Conservation (phyloP, 2,329 filamentous ascomycete genomes). For the Cladosporium sp. region DNA sequence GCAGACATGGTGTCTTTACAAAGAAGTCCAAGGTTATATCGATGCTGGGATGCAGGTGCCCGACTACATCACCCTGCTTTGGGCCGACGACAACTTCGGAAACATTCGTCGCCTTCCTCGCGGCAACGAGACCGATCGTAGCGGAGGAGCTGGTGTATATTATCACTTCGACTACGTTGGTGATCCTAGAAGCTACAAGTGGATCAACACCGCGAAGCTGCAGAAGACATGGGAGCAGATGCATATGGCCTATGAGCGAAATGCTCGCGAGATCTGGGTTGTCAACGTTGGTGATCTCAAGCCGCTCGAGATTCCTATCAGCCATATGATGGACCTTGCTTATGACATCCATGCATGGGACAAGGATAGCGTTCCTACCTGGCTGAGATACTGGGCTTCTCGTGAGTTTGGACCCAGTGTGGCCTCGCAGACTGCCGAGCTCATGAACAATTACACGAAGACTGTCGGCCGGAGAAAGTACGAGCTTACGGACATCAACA, state of each 20-base stretch:
- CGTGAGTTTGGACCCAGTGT: constrained; percentile 54
- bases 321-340: constrained; percentile 64
- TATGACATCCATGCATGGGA: constrained; percentile 59
- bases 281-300: constrained; percentile 66
- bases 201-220: constrained; percentile 64
- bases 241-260: constrained; percentile 56
- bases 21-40: constrained; percentile 68
- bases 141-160: constrained; percentile 63
- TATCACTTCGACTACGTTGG: constrained; percentile 64
- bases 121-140: constrained; percentile 54
- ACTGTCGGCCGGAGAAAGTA: constrained; percentile 58
- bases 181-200: constrained; percentile 49
- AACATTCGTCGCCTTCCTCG: constrained; percentile 61
- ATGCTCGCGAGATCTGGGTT: constrained; percentile 61
- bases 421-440: constrained; percentile 45
- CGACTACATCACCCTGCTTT: constrained; percentile 64
- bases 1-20: constrained; percentile 71
- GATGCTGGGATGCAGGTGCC: constrained; percentile 60
- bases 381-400: constrained; percentile 54
- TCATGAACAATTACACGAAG: constrained; percentile 55
- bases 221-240: constrained; percentile 65
- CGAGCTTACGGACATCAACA: constrained; percentile 56
- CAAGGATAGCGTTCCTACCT: constrained; percentile 52
- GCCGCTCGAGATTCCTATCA: constrained; percentile 61
- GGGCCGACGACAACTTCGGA: constrained; percentile 62